These are phyloP conservation scores for Phytophthora citrophthora DNA, from an alignment of 352 stramenopile species.

Conservation along the genomic window DNA sequence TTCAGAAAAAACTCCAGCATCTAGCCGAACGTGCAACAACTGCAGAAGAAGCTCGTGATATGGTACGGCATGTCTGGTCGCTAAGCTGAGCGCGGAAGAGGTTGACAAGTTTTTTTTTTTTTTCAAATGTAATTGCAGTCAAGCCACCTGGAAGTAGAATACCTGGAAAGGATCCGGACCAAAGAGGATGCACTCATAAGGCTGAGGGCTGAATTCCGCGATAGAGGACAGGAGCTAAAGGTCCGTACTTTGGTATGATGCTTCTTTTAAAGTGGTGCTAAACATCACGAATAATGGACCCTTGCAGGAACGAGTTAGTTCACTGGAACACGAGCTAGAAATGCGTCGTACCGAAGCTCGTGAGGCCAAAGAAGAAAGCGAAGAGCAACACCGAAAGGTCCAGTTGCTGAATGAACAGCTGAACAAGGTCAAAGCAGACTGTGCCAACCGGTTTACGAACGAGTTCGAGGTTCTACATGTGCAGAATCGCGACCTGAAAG, in stretches of 20 bases:
- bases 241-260: constrained; percentile 28
- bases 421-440: constrained; percentile 77
- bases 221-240: constrained; percentile 60
- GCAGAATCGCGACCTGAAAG: constrained; percentile 71
- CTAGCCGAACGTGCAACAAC: constrained; percentile 51
- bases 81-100: background rate
- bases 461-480: constrained; percentile 62
- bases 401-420: constrained; percentile 76
- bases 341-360: constrained; percentile 60
- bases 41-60: constrained; percentile 67
- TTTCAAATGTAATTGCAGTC: constrained; percentile 26
- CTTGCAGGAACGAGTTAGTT: constrained; percentile 42
- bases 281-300: constrained; percentile 1
- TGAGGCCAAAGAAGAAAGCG: constrained; percentile 65
- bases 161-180: constrained; percentile 44
- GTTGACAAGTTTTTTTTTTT: background rate
- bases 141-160: constrained; percentile 54
- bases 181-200: constrained; percentile 66
- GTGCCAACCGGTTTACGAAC: constrained; percentile 50
- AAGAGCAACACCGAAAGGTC: constrained; percentile 69
- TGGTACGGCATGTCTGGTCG: constrained; percentile 36
- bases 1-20: constrained; percentile 54
- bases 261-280: background rate
- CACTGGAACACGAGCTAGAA: constrained; percentile 65
- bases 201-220: constrained; percentile 53